Evolutionary conservation across 805 yeast genomes (phyloP).

Genomic region (Saccharomycopsis schoenii): DNA sequence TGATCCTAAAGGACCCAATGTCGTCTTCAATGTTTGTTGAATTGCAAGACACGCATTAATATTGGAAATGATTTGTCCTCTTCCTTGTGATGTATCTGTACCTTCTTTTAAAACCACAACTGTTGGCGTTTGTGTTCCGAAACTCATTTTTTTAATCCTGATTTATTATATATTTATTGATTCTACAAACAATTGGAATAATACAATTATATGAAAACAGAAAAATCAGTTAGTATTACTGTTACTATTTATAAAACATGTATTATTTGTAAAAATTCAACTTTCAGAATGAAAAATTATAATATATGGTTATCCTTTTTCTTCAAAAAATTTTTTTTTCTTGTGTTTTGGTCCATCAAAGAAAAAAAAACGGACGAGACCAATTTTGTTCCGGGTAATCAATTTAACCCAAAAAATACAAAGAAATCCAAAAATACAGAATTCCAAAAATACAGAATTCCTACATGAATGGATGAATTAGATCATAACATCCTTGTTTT

Average conservation of each 20-base stretch:
- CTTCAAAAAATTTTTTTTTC: neutral
- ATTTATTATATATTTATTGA: too few species aligned
- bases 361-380: neutral
- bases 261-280: too few species aligned
- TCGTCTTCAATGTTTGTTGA: conserved; percentile 90
- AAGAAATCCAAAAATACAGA: neutral
- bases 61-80: conserved; percentile 89
- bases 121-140: conserved; percentile 93
- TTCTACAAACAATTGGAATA: neutral
- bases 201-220: neutral
- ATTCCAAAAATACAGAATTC: neutral
- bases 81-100: conserved; percentile 93
- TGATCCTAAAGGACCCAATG: conserved; percentile 95
- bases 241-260: too few species aligned
- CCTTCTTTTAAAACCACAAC: conserved; percentile 97
- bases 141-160: conserved; percentile 45
- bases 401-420: neutral
- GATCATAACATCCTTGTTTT: neutral
- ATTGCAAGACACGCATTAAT: conserved; percentile 96
- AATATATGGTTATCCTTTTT: neutral
- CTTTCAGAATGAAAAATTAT: neutral
- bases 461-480: neutral
- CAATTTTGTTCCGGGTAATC: neutral
- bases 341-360: neutral
- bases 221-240: neutral